Percentiles rank a stretch among this genome's conserved stretches.
Evolutionary conservation across 2,329 filamentous ascomycete genomes (phyloP).

Genomic region (Parafenestella ontariensis): DNA sequence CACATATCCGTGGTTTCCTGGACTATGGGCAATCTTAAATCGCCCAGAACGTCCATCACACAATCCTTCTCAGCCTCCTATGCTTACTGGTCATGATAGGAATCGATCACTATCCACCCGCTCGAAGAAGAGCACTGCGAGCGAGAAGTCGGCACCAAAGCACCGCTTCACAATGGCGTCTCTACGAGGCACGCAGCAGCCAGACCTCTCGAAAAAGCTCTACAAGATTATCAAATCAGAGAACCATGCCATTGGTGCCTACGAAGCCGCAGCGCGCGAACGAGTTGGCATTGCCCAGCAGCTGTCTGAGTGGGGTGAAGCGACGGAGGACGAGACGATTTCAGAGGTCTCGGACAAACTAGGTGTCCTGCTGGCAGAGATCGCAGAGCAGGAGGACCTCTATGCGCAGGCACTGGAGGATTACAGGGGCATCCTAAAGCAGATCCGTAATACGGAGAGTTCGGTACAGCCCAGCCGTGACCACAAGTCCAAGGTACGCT

Average conservation of each 20-base stretch:
- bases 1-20: no score
- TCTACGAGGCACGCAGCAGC: slow-evolving; percentile 82
- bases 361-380: slow-evolving; percentile 87
- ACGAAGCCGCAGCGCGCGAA: slow-evolving; percentile 86
- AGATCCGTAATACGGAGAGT: slow-evolving; percentile 93
- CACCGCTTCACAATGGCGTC: slow-evolving; percentile 86
- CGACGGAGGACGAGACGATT: slow-evolving; percentile 84
- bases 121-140: slow-evolving; percentile 63
- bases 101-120: slow-evolving; percentile 78
- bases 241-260: slow-evolving; percentile 83
- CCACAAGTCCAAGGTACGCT: slow-evolving; percentile 73
- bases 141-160: slow-evolving; percentile 55
- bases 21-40: not conserved
- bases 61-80: not conserved
- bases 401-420: slow-evolving; percentile 91
- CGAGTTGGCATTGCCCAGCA: slow-evolving; percentile 85
- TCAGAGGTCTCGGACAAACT: slow-evolving; percentile 95
- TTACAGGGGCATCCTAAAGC: slow-evolving; percentile 80
- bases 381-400: slow-evolving; percentile 90
- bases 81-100: slow-evolving; percentile 57
- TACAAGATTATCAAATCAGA: slow-evolving; percentile 94
- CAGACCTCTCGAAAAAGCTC: slow-evolving; percentile 86
- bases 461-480: slow-evolving; percentile 93
- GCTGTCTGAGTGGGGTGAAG: slow-evolving; percentile 95
- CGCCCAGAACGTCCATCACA: not conserved